A percentile compares a stretch with the other conserved stretches of the same genome.
These are phyloP conservation scores for Lophium mytilinum DNA, from an alignment of 495 filamentous ascomycete species.

Conservation along the genomic window DNA sequence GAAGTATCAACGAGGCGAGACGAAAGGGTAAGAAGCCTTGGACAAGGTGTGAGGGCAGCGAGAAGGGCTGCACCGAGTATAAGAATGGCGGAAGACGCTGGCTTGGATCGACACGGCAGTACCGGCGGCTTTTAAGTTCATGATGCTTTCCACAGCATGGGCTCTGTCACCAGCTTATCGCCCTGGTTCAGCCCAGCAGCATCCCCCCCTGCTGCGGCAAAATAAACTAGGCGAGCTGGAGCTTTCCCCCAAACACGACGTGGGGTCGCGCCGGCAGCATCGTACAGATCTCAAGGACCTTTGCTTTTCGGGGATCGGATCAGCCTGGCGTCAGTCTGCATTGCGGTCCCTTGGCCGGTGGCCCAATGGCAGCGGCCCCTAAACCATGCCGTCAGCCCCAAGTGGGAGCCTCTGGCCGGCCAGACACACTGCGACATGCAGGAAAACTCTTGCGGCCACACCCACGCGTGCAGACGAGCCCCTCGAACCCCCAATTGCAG, in stretches of 20 bases:
- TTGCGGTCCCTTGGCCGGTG: too few species aligned
- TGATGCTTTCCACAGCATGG: background rate
- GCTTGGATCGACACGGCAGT: slow-evolving; percentile 6
- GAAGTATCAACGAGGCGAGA: background rate
- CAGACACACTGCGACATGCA: too few species aligned
- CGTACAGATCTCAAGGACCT: slow-evolving; percentile 14
- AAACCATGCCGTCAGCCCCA: too few species aligned
- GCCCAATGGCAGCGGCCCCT: too few species aligned
- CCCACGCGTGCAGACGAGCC: too few species aligned
- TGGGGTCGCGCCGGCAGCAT: slow-evolving; percentile 15
- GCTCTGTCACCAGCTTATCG: slow-evolving; percentile 14
- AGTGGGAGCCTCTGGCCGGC: too few species aligned
- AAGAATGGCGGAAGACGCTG: background rate
- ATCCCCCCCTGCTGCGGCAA: slow-evolving; percentile 8
- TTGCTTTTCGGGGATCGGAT: slow-evolving; percentile 12
- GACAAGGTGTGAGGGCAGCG: slow-evolving; percentile 10
- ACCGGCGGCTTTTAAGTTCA: slow-evolving; percentile 17
- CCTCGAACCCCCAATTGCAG: too few species aligned
- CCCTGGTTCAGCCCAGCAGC: slow-evolving; percentile 14
- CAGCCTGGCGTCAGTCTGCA: background rate
- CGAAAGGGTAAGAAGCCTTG: slow-evolving; percentile 1
- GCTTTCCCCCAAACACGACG: slow-evolving; percentile 7
- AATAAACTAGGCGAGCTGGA: slow-evolving; percentile 15
- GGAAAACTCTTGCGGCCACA: too few species aligned
- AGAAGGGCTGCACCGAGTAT: background rate